phyloP scores from a whole-genome alignment of 2,329 filamentous ascomycete species.

The Emydomyces testavorans region DNA sequence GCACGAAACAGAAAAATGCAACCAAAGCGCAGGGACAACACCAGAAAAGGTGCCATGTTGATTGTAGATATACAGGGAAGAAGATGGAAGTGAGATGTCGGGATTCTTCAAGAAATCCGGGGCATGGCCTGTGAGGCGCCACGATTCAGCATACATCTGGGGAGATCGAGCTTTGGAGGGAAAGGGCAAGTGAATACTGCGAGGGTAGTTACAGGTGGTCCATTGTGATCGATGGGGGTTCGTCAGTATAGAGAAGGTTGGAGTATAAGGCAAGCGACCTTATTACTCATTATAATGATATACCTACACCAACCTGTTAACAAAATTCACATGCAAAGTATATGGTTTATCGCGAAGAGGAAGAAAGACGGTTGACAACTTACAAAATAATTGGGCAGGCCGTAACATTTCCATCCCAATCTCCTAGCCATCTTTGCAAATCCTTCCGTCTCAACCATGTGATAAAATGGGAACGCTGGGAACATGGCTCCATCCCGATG shows the following conservation, averaged over 20 bases:
- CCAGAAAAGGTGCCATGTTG: not conserved
- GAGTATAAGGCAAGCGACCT: not conserved
- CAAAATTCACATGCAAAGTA: no score
- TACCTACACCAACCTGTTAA: constrained; percentile 45
- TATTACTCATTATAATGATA: constrained; percentile 76
- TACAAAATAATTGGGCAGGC: constrained; percentile 96
- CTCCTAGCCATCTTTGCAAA: constrained; percentile 95
- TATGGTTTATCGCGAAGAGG: not conserved
- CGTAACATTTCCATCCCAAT: constrained; percentile 71
- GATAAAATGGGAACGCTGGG: constrained; percentile 88
- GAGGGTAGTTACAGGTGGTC: no score
- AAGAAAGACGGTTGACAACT: constrained; percentile 23
- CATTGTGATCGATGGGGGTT: not conserved
- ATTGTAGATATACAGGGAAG: constrained; percentile 9
- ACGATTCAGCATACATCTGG: not conserved
- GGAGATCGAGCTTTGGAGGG: not conserved
- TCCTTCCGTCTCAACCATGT: constrained; percentile 94
- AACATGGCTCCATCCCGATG: constrained; percentile 98
- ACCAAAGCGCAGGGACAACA: no score
- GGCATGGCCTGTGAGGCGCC: not conserved
- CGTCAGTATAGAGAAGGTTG: not conserved
- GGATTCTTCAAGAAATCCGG: not conserved
- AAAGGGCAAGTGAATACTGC: not conserved
- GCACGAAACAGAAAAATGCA: not conserved
- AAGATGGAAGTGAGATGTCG: not conserved